phyloP scores from a whole-genome alignment of 129 eudicot species.

The Dittrichia graveolens region DNA sequence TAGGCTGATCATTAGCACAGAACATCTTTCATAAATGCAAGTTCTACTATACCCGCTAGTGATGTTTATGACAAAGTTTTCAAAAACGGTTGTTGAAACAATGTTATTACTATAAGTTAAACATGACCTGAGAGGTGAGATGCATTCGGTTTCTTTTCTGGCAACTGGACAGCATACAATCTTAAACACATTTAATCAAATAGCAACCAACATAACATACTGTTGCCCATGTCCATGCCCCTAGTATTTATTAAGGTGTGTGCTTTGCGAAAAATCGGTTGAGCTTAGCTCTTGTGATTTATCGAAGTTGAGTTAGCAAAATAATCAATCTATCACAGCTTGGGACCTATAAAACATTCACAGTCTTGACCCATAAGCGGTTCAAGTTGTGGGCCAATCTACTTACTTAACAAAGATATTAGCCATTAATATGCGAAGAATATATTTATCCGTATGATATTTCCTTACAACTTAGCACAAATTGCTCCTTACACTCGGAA shows the following conservation, averaged over 20 bases:
- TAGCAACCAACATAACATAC: background rate
- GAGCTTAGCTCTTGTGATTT: background rate
- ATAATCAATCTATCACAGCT: background rate
- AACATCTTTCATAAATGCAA: too few species aligned
- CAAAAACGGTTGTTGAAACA: background rate
- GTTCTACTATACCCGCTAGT: too few species aligned
- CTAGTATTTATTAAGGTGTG: background rate
- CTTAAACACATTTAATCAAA: background rate
- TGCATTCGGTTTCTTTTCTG: background rate
- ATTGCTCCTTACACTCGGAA: too few species aligned
- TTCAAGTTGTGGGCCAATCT: too few species aligned
- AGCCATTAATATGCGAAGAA: too few species aligned
- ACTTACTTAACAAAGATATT: too few species aligned
- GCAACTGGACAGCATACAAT: slow-evolving; percentile 1
- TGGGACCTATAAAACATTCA: background rate
- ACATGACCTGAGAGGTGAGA: background rate
- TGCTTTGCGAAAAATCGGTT: background rate
- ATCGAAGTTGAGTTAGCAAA: background rate
- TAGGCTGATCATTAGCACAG: too few species aligned
- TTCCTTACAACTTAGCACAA: too few species aligned
- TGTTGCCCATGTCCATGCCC: background rate
- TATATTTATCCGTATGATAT: too few species aligned
- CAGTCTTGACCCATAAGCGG: background rate
- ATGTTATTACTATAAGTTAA: slow-evolving; percentile 4
- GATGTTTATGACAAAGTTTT: too few species aligned